Evolutionary conservation across 495 filamentous ascomycete species (phyloP).

Genomic region (Tuber umbilicatum): DNA sequence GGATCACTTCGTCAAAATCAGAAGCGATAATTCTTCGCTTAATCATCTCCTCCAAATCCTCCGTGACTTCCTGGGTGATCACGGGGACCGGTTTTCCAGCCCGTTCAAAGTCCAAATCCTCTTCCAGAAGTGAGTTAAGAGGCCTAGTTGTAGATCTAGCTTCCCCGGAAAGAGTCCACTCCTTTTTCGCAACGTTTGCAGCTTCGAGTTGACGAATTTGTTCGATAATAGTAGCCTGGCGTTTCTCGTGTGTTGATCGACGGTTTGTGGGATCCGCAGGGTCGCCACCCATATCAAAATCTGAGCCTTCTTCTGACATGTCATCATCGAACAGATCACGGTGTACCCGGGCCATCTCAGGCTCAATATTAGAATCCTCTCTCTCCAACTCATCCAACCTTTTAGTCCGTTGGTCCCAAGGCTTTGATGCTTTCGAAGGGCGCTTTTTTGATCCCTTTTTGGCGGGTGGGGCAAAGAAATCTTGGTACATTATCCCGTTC

Average conservation of each 20-base stretch:
- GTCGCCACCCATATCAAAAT: slow-evolving; percentile 46
- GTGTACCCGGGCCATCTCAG: slow-evolving; percentile 82
- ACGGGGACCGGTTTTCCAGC: slow-evolving; percentile 93
- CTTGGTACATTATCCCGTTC: slow-evolving; percentile 64
- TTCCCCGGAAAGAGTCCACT: slow-evolving; percentile 88
- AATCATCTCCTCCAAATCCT: slow-evolving; percentile 87
- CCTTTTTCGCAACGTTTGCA: slow-evolving; percentile 79
- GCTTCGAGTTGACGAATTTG: slow-evolving; percentile 88
- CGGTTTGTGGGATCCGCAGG: slow-evolving; percentile 52
- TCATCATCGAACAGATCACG: slow-evolving; percentile 87
- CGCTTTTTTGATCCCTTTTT: slow-evolving; percentile 31
- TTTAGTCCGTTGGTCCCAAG: slow-evolving; percentile 21
- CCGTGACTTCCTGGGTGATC: slow-evolving; percentile 86
- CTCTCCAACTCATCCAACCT: slow-evolving; percentile 10
- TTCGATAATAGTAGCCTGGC: slow-evolving; percentile 73
- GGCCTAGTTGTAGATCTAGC: slow-evolving; percentile 75
- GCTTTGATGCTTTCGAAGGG: slow-evolving; percentile 16
- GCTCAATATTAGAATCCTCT: slow-evolving; percentile 50
- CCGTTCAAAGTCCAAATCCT: slow-evolving; percentile 92
- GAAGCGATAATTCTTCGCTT: slow-evolving; percentile 84
- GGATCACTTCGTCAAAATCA: slow-evolving; percentile 88
- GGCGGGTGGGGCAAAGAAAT: slow-evolving; percentile 72
- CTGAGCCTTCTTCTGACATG: slow-evolving; percentile 28
- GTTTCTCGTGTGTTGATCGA: slow-evolving; percentile 75
- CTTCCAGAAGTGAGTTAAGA: slow-evolving; percentile 83